Conservation (phyloP, 2,329 filamentous ascomycete genomes). For the Paradendryphiella salina region DNA sequence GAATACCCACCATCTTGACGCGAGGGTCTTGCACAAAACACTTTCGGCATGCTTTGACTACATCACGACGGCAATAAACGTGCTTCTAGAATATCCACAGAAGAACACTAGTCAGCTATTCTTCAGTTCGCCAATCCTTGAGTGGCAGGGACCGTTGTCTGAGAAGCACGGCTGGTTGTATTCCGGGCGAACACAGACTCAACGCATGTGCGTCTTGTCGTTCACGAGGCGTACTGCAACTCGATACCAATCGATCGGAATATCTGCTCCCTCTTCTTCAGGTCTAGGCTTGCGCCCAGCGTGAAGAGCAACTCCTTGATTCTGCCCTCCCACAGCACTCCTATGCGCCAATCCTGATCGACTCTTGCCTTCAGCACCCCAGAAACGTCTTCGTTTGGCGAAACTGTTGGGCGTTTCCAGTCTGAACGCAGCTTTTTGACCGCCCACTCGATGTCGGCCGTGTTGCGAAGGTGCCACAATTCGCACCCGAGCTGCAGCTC, state of each 20-base stretch:
- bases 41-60: conserved; percentile 17
- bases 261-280: conserved; percentile 73
- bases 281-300: conserved; percentile 81
- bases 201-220: conserved; percentile 21
- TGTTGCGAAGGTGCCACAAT: conserved; percentile 71
- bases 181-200: conserved; percentile 11
- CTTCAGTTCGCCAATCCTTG: conserved; percentile 1
- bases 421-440: conserved; percentile 49
- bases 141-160: conserved; percentile 8
- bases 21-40: conserved; percentile 25
- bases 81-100: conserved; percentile 23
- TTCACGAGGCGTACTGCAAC: conserved; percentile 79
- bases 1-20: conserved; percentile 21
- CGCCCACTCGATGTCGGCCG: conserved; percentile 51
- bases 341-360: conserved; percentile 84
- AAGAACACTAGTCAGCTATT: conserved; percentile 14
- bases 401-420: conserved; percentile 42
- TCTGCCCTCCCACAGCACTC: conserved; percentile 88
- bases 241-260: conserved; percentile 77
- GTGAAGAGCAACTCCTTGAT: conserved; percentile 93
- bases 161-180: conserved; percentile 11
- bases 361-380: conserved; percentile 89
- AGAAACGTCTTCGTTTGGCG: conserved; percentile 67
- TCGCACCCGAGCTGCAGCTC: conserved; percentile 90
- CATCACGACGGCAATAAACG: conserved; percentile 3